Evolutionary conservation across 2,329 filamentous ascomycete genomes (phyloP), one percentile per base, ranked within the genome.

Genomic region (Aspergillus quadrilineatus): DNA sequence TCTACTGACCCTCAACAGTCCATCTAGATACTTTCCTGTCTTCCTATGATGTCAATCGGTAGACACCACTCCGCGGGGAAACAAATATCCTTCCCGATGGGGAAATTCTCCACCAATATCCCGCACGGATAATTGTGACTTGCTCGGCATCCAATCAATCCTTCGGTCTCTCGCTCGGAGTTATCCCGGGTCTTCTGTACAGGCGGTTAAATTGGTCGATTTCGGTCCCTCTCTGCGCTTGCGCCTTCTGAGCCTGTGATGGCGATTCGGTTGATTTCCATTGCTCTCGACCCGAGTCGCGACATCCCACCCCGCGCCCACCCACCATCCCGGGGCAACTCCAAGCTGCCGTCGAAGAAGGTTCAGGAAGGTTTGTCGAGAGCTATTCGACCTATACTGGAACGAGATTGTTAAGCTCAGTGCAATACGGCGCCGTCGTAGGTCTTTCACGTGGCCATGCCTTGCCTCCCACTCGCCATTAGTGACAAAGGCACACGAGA

Each of bases 191-290:
- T n/a, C 37, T 15, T 41, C n/a, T 12, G 6, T 14, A 6, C 37
- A 41, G 8, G 36, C 47, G 47, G 47, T 42, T 50, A 50, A 50
- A 37, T 50, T 26, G 39, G 32, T 49, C 32, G 9, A 22, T n/a
- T 50, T 50, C 47, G 47, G 47, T 26, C 22, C 22, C 47, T 26
- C 17, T 10, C 17, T 30, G 47, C 39, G 48, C 36, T 43, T 51
- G n/a, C 37, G 29, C 26, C 29, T 51, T 51, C 45, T 48, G 29
- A 36, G 26, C 15, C 26, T 28, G 47, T 49, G 14, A 15, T 41
- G 37, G 22, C 14, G 29, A n/a, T 51, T 51, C 48, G 48, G 48
- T 51, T 51, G 48, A 51, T 43, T 51, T 51, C 48, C 12, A 50
- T 41, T 14, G 26, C 12, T 5, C 15, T 44, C 41, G 34, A 37